A percentile compares a stretch with the other conserved stretches of the same genome.
Conservation (phyloP, 2,329 filamentous ascomycete genomes). For the Sclerotinia sclerotiorum region DNA sequence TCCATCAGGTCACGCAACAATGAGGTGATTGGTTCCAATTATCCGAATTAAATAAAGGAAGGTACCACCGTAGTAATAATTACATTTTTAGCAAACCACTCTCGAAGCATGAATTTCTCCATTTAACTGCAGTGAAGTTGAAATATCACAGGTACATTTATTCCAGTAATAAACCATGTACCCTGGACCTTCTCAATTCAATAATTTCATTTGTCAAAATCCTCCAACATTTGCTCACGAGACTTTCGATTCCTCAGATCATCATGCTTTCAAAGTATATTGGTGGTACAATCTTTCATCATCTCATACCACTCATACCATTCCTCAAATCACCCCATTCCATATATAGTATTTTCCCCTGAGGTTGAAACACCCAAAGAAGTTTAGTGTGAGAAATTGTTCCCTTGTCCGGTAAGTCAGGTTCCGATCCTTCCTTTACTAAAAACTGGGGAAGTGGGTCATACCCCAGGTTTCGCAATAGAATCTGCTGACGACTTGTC, state of each 20-base stretch:
- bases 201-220: neutral
- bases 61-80: neutral
- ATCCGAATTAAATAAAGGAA: slow-evolving; percentile 5
- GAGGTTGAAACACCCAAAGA: neutral
- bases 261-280: neutral
- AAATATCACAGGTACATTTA: too few relatives aligned
- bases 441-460: slow-evolving; percentile 22
- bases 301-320: neutral
- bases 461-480: slow-evolving; percentile 10
- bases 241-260: neutral
- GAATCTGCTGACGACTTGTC: slow-evolving; percentile 11
- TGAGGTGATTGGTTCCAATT: neutral
- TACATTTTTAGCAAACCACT: neutral
- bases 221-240: neutral
- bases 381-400: neutral
- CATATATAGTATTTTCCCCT: neutral
- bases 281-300: neutral
- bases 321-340: neutral
- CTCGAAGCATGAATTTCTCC: neutral
- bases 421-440: neutral
- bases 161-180: neutral
- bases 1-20: neutral
- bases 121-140: too few relatives aligned
- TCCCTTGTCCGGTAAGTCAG: slow-evolving; percentile 11
- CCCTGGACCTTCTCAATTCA: neutral